Conservation (phyloP, 2,329 filamentous ascomycete species). For the Penicillium sp. region DNA sequence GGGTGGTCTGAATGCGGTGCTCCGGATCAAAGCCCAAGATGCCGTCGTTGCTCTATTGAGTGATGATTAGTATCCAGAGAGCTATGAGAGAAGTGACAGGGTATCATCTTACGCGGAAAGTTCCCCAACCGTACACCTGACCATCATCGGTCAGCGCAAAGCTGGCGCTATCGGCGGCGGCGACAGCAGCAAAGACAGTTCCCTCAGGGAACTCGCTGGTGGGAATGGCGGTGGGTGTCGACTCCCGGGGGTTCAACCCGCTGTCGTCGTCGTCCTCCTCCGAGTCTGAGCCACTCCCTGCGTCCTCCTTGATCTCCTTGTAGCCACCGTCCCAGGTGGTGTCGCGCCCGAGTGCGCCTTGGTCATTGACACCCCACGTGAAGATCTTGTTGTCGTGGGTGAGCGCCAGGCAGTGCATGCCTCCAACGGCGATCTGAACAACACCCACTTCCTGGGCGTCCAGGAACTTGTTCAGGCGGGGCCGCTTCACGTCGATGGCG, state of each 20-base stretch:
- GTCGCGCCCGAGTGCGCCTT: conserved; percentile 76
- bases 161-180: conserved; percentile 62
- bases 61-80: conserved; percentile 1
- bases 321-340: conserved; percentile 69
- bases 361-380: conserved; percentile 87
- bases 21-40: conserved; percentile 61
- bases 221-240: conserved; percentile 57
- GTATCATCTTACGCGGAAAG: conserved; percentile 56
- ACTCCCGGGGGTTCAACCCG: conserved; percentile 61
- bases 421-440: conserved; percentile 75
- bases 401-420: conserved; percentile 78
- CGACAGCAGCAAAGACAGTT: conserved; percentile 60
- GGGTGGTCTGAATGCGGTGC: conserved; percentile 50
- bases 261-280: conserved; percentile 59
- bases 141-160: conserved; percentile 65
- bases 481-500: conserved; percentile 72
- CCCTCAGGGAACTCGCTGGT: conserved; percentile 54
- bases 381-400: conserved; percentile 80
- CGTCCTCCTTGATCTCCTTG: conserved; percentile 51
- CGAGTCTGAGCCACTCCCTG: conserved; percentile 47
- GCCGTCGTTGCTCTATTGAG: conserved; percentile 62
- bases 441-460: conserved; percentile 63
- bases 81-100: not conserved
- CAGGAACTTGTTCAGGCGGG: conserved; percentile 68
- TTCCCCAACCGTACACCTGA: conserved; percentile 65